Evolutionary conservation across 108 stramenopile species (phyloP).

Genomic region (Fistulifera pelliculosa): DNA sequence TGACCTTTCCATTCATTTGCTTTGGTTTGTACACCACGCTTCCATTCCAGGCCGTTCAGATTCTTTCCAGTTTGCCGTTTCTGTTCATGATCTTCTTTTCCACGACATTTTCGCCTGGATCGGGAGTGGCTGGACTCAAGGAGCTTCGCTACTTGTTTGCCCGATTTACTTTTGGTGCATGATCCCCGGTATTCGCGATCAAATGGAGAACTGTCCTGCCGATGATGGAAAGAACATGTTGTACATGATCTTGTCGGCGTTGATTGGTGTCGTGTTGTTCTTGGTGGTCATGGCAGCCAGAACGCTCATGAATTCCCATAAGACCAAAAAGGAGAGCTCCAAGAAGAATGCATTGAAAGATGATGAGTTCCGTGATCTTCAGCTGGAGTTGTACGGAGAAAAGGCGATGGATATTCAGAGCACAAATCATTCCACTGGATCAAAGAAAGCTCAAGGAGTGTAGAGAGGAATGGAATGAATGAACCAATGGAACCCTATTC

Average conservation of each 20-base stretch:
- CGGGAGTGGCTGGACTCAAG: conserved; percentile 46
- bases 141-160: conserved; percentile 47
- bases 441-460: no score
- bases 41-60: conserved; percentile 42
- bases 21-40: conserved; percentile 45
- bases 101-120: conserved; percentile 51
- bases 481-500: no score
- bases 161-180: conserved; percentile 63
- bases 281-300: conserved; percentile 2
- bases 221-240: conserved; percentile 23
- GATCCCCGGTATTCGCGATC: conserved; percentile 36
- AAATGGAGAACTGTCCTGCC: conserved; percentile 57
- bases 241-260: conserved; percentile 30
- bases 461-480: no score
- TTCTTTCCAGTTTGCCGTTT: conserved; percentile 50
- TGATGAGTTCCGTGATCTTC: conserved; percentile 10
- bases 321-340: not conserved
- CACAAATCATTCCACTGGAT: no score
- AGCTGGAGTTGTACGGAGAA: conserved; percentile 14
- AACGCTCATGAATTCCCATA: not conserved
- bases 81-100: conserved; percentile 64
- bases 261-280: conserved; percentile 33
- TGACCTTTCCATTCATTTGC: conserved; percentile 41
- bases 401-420: conserved; percentile 1
- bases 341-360: conserved; percentile 3